Evolutionary conservation across 2,329 filamentous ascomycete species (phyloP).

Genomic region (Fusarium phyllophilum): DNA sequence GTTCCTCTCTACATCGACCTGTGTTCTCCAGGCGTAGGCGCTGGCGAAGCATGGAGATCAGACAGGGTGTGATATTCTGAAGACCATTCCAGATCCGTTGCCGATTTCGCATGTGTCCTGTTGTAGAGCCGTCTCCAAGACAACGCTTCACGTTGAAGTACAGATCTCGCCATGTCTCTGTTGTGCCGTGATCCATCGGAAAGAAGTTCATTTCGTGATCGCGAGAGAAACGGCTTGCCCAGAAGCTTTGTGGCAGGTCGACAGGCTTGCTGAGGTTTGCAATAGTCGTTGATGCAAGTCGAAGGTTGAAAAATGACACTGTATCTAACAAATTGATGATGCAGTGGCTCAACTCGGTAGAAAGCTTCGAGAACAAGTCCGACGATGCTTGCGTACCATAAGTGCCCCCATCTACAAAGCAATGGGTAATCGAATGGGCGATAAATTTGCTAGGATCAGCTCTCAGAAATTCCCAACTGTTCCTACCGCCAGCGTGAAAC

Average conservation of each 20-base stretch:
- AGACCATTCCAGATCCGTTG: slow-evolving; percentile 2
- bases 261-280: neutral
- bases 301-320: neutral
- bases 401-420: neutral
- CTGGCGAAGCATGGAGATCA: neutral
- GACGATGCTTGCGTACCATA: neutral
- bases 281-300: slow-evolving; percentile 4
- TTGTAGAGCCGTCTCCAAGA: neutral
- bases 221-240: slow-evolving; percentile 14
- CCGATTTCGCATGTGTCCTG: neutral
- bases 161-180: neutral
- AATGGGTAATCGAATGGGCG: neutral
- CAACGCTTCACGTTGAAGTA: neutral
- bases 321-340: neutral
- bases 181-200: fast-evolving
- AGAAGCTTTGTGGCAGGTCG: slow-evolving; percentile 8
- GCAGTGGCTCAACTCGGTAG: neutral
- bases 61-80: neutral
- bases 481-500: too few species aligned
- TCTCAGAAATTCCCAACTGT: neutral
- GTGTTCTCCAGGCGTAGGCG: neutral
- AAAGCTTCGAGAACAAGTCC: neutral
- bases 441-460: neutral
- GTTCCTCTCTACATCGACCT: fast-evolving
- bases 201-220: slow-evolving; percentile 14